Evolutionary conservation across 139 green algal genomes (phyloP).

Genomic region (Chlamydomonas applanata): DNA sequence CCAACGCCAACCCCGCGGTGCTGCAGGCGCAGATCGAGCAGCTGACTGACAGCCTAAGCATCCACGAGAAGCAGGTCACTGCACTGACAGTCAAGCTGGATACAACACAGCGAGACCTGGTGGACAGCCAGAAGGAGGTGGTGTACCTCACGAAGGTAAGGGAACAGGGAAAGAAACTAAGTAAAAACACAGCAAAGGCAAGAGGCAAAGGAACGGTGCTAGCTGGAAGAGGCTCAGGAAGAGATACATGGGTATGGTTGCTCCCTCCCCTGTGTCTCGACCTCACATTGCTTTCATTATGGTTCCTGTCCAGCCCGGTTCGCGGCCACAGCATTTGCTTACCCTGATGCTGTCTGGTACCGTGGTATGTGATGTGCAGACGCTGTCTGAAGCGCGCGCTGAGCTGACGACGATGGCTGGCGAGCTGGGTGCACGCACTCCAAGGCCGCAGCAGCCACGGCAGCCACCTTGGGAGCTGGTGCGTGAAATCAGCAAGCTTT

Average conservation of each 20-base stretch:
- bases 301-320: no score
- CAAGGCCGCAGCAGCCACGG: constrained; percentile 21
- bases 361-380: background rate
- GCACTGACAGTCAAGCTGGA: background rate
- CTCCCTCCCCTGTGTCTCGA: no score
- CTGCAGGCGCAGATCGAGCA: constrained; percentile 13
- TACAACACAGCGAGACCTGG: background rate
- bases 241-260: no score
- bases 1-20: constrained; percentile 3
- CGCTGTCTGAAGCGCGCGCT: background rate
- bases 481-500: no score
- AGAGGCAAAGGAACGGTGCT: no score
- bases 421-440: constrained; percentile 13
- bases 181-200: no score
- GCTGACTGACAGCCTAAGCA: background rate
- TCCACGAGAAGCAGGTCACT: background rate
- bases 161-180: no score
- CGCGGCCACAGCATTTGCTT: no score
- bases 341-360: no score
- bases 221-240: no score
- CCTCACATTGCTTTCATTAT: no score
- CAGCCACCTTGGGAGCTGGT: constrained; percentile 28
- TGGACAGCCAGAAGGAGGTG: constrained; percentile 26
- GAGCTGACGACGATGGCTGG: constrained; percentile 21
- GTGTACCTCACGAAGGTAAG: constrained; percentile 6